phyloP scores from a whole-genome alignment of 805 yeast genomes.

The Clavispora phyllophila region DNA sequence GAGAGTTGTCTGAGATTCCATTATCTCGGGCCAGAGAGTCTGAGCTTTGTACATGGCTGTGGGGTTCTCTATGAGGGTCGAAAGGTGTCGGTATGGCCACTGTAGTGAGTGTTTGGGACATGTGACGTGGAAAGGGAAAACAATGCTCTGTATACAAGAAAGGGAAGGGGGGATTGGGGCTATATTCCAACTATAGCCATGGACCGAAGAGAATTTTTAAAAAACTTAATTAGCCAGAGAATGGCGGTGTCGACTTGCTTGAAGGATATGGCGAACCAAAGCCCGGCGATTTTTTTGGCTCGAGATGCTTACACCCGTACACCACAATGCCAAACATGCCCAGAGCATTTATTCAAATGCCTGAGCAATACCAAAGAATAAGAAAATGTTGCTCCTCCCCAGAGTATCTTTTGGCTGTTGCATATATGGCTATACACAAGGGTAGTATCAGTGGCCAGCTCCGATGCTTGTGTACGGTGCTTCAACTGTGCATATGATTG shows the following conservation, averaged over 20 bases:
- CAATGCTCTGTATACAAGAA: neutral
- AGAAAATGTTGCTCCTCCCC: too few species aligned
- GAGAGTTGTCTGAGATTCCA: conserved; percentile 4
- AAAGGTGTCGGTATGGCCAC: conserved; percentile 19
- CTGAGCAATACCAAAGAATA: too few species aligned
- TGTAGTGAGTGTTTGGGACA: conserved; percentile 14
- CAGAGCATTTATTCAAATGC: too few species aligned
- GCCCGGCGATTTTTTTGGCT: neutral
- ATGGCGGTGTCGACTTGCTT: neutral
- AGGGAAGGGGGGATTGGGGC: neutral
- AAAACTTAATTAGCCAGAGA: neutral
- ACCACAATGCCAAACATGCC: neutral
- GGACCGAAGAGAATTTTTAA: neutral
- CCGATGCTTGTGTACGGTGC: too few species aligned
- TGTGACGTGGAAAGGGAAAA: neutral
- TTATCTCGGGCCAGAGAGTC: neutral
- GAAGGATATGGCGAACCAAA: neutral
- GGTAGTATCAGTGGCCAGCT: too few species aligned
- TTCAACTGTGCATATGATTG: neutral
- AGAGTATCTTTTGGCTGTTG: too few species aligned
- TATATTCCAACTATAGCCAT: neutral
- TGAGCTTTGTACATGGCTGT: neutral
- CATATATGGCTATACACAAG: too few species aligned
- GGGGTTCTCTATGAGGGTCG: conserved; percentile 12
- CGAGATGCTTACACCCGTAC: neutral